Conservation (phyloP, 1,284 basidiomycete genomes). For the Rhodotorula glutinis region DNA sequence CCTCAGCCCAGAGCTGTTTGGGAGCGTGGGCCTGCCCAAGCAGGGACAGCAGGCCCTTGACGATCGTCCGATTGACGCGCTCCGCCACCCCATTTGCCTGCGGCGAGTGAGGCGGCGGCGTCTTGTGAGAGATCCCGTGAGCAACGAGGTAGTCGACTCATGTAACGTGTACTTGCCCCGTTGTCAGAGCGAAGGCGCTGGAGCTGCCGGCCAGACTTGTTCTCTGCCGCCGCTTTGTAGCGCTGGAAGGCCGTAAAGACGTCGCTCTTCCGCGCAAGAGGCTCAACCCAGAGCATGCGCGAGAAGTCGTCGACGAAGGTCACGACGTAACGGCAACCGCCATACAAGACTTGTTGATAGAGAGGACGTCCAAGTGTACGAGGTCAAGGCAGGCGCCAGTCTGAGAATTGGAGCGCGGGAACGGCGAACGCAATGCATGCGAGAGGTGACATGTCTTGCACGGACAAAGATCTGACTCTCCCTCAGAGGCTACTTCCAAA, state of each 20-base stretch:
- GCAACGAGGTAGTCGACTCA: slow-evolving; percentile 42
- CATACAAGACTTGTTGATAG: slow-evolving; percentile 42
- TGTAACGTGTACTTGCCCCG: slow-evolving; percentile 45
- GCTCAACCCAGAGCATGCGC: slow-evolving; percentile 38
- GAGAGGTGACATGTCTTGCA: slow-evolving; percentile 1
- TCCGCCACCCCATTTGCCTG: slow-evolving; percentile 47
- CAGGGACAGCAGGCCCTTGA: slow-evolving; percentile 44
- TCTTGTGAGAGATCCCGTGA: slow-evolving; percentile 46
- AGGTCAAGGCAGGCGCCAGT: slow-evolving; percentile 23
- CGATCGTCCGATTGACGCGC: slow-evolving; percentile 44
- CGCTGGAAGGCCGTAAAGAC: slow-evolving; percentile 45
- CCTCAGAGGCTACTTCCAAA: not conserved
- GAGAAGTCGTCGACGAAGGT: slow-evolving; percentile 49
- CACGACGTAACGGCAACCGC: slow-evolving; percentile 48
- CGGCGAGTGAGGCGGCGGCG: slow-evolving; percentile 50
- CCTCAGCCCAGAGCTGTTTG: slow-evolving; percentile 48
- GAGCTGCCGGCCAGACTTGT: slow-evolving; percentile 42
- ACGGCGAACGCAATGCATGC: slow-evolving; percentile 5
- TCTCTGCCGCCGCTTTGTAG: slow-evolving; percentile 46
- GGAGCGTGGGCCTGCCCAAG: slow-evolving; percentile 44
- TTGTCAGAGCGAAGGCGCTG: slow-evolving; percentile 48
- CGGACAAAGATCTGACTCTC: not conserved
- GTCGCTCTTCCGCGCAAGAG: slow-evolving; percentile 49
- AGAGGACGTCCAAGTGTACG: slow-evolving; percentile 50
- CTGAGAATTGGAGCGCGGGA: slow-evolving; percentile 3